These are phyloP conservation scores for Trametes cingulata DNA, from an alignment of 768 basidiomycete species.

Conservation along the genomic window DNA sequence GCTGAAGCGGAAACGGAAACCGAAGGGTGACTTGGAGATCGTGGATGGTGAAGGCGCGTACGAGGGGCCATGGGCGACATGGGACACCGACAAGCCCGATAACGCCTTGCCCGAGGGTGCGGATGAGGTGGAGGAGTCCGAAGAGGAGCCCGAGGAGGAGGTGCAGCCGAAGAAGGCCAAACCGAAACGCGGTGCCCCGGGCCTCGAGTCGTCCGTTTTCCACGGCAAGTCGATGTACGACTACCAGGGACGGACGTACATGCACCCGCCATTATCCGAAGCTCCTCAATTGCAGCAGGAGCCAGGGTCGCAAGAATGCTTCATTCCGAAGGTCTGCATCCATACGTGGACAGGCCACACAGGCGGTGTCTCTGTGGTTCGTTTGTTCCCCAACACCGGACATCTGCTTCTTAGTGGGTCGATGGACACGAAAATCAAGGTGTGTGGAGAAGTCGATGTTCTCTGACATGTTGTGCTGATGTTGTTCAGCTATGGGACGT, in stretches of 20 bases:
- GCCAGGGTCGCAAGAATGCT: slow-evolving; percentile 83
- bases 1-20: slow-evolving; percentile 81
- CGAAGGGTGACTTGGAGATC: slow-evolving; percentile 78
- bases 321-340: slow-evolving; percentile 92
- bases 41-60: slow-evolving; percentile 92
- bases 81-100: slow-evolving; percentile 79
- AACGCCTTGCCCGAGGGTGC: slow-evolving; percentile 55
- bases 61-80: slow-evolving; percentile 92
- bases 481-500: slow-evolving; percentile 92
- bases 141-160: slow-evolving; percentile 58
- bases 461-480: slow-evolving; percentile 9
- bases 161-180: slow-evolving; percentile 69
- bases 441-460: slow-evolving; percentile 32
- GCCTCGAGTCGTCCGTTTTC: slow-evolving; percentile 93
- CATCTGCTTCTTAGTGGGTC: slow-evolving; percentile 92
- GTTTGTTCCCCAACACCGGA: slow-evolving; percentile 89
- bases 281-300: slow-evolving; percentile 83
- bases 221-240: slow-evolving; percentile 97
- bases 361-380: slow-evolving; percentile 91
- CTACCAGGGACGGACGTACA: slow-evolving; percentile 98
- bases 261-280: slow-evolving; percentile 88
- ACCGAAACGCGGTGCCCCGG: slow-evolving; percentile 74
- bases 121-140: slow-evolving; percentile 57
- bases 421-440: slow-evolving; percentile 99
- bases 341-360: slow-evolving; percentile 99